Conservation (phyloP, 176 grass and related monocot genomes). For the Coix lacrymajobi region DNA sequence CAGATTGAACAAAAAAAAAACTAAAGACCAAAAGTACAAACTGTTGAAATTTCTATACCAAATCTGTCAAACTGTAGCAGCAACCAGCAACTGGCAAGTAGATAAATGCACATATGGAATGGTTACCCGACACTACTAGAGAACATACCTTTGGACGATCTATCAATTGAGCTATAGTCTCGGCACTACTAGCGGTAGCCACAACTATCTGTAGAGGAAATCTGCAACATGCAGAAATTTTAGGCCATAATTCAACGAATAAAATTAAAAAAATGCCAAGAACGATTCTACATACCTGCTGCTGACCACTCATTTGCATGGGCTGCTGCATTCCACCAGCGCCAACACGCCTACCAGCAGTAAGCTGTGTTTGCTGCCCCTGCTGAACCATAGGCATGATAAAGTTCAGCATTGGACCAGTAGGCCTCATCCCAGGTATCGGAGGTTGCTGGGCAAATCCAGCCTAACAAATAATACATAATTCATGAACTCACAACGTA, state of each 20-base stretch:
- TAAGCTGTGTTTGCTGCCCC: slow-evolving; percentile 64
- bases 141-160: too few species aligned
- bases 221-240: slow-evolving; percentile 35
- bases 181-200: slow-evolving; percentile 59
- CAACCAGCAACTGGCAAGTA: too few species aligned
- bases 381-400: slow-evolving; percentile 82
- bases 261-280: background rate
- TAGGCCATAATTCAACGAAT: background rate
- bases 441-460: slow-evolving; percentile 83
- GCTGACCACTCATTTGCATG: slow-evolving; percentile 44
- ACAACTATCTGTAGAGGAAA: slow-evolving; percentile 56
- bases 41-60: too few species aligned
- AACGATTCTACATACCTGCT: slow-evolving; percentile 37
- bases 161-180: too few species aligned
- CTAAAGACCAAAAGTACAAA: too few species aligned
- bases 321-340: slow-evolving; percentile 48
- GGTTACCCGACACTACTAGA: too few species aligned
- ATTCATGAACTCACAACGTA: background rate
- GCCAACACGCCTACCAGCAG: slow-evolving; percentile 47
- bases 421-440: slow-evolving; percentile 83
- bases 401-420: slow-evolving; percentile 50
- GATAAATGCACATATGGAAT: too few species aligned
- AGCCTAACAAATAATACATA: slow-evolving; percentile 39
- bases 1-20: too few species aligned
- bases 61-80: too few species aligned